Conservation (phyloP, 208 protist genomes). For the Acanthamoeba sp. region DNA sequence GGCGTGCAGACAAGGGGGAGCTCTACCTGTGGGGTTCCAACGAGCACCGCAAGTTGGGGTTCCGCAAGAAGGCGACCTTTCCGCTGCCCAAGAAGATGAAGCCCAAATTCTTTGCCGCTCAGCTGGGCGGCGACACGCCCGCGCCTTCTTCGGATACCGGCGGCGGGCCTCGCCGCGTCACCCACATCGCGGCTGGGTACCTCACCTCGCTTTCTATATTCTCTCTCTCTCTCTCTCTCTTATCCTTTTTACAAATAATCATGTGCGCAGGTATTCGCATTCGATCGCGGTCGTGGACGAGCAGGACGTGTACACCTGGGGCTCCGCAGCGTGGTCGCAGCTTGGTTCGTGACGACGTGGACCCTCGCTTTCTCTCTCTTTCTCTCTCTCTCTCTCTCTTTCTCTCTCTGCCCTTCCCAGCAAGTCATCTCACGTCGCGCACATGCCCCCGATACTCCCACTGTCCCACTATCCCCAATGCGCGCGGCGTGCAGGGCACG, state of each 20-base stretch:
- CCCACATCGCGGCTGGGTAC: conserved; percentile 57
- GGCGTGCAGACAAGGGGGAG: conserved; percentile 40
- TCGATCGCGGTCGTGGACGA: conserved; percentile 33
- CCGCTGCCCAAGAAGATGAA: conserved; percentile 52
- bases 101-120: conserved; percentile 12
- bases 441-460: not conserved
- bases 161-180: not conserved
- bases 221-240: not conserved
- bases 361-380: too few species aligned
- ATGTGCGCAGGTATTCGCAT: conserved; percentile 29
- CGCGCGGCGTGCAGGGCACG: not conserved
- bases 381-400: too few species aligned
- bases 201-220: not conserved
- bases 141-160: not conserved
- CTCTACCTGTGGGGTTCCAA: conserved; percentile 66
- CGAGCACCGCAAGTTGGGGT: conserved; percentile 36
- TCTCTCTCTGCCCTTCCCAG: too few species aligned
- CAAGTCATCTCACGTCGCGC: too few species aligned
- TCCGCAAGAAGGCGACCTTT: not conserved
- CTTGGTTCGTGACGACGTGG: conserved; percentile 1
- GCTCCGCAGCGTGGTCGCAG: conserved; percentile 49
- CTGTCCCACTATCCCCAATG: not conserved
- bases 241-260: too few species aligned
- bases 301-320: conserved; percentile 46
- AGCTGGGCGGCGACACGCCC: not conserved